Percentiles rank a stretch among this genome's conserved stretches.
Conservation (phyloP, 257 asterid genomes). For the Cordia subcordata region DNA sequence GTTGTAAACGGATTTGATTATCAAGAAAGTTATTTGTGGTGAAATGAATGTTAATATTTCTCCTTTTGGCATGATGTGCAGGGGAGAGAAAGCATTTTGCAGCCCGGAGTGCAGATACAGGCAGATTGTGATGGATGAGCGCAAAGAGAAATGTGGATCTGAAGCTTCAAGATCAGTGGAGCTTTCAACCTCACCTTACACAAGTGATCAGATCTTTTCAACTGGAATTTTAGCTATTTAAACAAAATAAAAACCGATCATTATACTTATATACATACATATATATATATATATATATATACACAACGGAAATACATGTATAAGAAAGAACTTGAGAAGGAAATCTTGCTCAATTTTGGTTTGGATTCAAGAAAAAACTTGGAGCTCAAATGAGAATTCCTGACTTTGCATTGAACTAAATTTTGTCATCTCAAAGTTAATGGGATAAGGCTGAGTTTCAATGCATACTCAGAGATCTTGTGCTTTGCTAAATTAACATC, state of each 20-base stretch:
- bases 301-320: constrained; percentile 4
- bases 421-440: neutral
- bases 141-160: constrained; percentile 52
- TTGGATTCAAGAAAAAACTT: constrained; percentile 17
- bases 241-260: neutral
- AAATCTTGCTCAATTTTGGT: constrained; percentile 9
- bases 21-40: neutral
- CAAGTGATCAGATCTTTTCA: constrained; percentile 44
- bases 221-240: constrained; percentile 64
- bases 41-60: neutral
- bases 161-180: constrained; percentile 44
- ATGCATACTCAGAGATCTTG: no score
- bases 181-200: constrained; percentile 41
- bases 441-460: no score
- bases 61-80: constrained; percentile 23
- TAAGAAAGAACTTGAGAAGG: constrained; percentile 9
- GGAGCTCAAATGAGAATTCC: constrained; percentile 5
- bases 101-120: constrained; percentile 79
- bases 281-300: constrained; percentile 5
- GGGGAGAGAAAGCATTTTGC: constrained; percentile 92
- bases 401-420: neutral
- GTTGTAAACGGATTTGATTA: no score
- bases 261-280: neutral
- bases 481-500: no score
- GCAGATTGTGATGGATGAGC: constrained; percentile 70